A percentile compares a stretch with the other conserved stretches of the same genome.
phyloP scores from a whole-genome alignment of 192 early-diverging fungal species.

The Coemansia sp. region DNA sequence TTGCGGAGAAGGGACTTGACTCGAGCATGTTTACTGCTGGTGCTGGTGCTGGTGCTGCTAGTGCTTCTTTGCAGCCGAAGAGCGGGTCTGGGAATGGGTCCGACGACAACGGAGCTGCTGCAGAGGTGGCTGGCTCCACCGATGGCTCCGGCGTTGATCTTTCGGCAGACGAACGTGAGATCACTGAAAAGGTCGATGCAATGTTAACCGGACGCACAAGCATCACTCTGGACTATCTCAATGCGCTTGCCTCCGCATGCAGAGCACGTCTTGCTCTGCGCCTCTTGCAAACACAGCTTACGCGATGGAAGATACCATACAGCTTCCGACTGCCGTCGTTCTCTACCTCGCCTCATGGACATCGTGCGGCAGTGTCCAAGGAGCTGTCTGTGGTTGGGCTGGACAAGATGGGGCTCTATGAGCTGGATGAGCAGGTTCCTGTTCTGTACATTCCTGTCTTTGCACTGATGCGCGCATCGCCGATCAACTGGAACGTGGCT shows the following conservation, averaged over 20 bases:
- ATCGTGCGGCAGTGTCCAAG: slow-evolving; percentile 47
- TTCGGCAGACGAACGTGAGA: slow-evolving; percentile 25
- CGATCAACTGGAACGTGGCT: slow-evolving; percentile 53
- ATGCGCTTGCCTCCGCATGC: slow-evolving; percentile 45
- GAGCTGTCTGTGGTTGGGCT: slow-evolving; percentile 51
- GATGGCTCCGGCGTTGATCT: background rate
- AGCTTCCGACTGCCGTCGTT: slow-evolving; percentile 52
- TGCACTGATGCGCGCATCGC: slow-evolving; percentile 51
- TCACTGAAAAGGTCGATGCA: slow-evolving; percentile 34
- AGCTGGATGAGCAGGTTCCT: slow-evolving; percentile 56
- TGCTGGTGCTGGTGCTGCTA: background rate
- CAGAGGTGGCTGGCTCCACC: background rate
- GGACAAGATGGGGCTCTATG: slow-evolving; percentile 49
- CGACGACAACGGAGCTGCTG: background rate
- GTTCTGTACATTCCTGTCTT: slow-evolving; percentile 43
- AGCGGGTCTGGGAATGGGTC: background rate
- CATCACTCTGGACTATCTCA: slow-evolving; percentile 52
- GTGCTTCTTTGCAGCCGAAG: background rate
- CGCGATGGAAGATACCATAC: slow-evolving; percentile 45
- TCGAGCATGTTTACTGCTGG: slow-evolving; percentile 5
- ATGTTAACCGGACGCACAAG: slow-evolving; percentile 51
- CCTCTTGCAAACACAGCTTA: slow-evolving; percentile 47
- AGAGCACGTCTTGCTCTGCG: slow-evolving; percentile 50
- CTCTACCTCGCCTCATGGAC: slow-evolving; percentile 53
- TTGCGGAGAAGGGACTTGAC: slow-evolving; percentile 23